phyloP scores from a whole-genome alignment of 768 basidiomycete species.

The Phaffia australis region DNA sequence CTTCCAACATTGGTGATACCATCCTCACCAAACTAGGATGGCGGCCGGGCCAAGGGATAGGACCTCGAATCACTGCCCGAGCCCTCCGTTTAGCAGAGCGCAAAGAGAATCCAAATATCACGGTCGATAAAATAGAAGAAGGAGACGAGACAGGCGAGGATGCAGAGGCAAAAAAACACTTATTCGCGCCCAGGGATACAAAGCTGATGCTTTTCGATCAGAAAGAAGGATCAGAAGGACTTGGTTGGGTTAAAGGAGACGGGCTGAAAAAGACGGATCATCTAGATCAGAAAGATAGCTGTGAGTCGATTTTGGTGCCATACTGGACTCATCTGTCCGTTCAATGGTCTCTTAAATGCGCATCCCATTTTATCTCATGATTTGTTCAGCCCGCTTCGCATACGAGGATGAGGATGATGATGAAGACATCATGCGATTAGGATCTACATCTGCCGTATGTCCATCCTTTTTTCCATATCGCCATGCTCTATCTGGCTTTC shows the following conservation, averaged over 20 bases:
- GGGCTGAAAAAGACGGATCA: constrained; percentile 14
- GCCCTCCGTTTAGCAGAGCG: constrained; percentile 48
- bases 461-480: constrained; percentile 19
- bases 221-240: constrained; percentile 67
- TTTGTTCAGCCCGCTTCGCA: constrained; percentile 62
- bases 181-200: constrained; percentile 72
- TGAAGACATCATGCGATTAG: constrained; percentile 85
- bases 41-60: constrained; percentile 84
- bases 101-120: constrained; percentile 37
- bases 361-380: not conserved
- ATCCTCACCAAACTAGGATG: constrained; percentile 94
- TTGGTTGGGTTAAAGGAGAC: constrained; percentile 57
- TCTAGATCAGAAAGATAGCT: not conserved
- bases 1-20: constrained; percentile 69
- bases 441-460: constrained; percentile 37
- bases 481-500: constrained; percentile 44
- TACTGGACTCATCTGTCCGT: not conserved
- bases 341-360: not conserved
- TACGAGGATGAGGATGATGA: constrained; percentile 70
- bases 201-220: constrained; percentile 51
- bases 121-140: constrained; percentile 44
- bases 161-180: constrained; percentile 75
- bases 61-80: constrained; percentile 69
- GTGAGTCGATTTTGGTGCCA: not conserved
- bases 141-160: constrained; percentile 37